Evolutionary conservation across 495 filamentous ascomycete genomes (phyloP).

Genomic region (Sphaerosporella brunnea): DNA sequence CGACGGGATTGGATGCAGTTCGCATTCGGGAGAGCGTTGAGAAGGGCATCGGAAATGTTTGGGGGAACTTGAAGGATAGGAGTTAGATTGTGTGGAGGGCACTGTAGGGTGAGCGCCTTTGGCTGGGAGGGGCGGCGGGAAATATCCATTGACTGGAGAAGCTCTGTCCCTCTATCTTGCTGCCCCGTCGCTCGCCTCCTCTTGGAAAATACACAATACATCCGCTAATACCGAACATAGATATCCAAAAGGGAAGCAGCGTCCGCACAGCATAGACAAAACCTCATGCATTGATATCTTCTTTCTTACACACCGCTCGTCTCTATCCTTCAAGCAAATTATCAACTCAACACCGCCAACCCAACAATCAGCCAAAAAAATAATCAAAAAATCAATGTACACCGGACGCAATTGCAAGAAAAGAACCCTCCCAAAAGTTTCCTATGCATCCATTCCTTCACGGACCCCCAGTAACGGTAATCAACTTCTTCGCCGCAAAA

Average conservation of each 20-base stretch:
- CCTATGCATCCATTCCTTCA: not conserved
- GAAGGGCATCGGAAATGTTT: conserved; percentile 24
- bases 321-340: not conserved
- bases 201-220: not conserved
- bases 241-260: too few relatives aligned
- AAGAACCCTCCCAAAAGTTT: not conserved
- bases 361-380: not conserved
- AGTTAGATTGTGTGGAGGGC: not conserved
- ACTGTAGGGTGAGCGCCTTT: not conserved
- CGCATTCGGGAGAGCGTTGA: conserved; percentile 40
- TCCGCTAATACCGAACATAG: too few relatives aligned
- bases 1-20: conserved; percentile 45
- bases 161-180: not conserved
- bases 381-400: not conserved
- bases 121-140: not conserved
- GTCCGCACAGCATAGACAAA: too few relatives aligned
- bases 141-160: conserved; percentile 37
- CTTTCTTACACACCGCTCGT: too few relatives aligned
- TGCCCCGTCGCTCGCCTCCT: not conserved
- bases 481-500: conserved; percentile 12
- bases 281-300: too few relatives aligned
- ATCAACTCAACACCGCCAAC: not conserved
- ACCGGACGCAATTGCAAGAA: not conserved
- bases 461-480: conserved; percentile 12
- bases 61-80: conserved; percentile 6